A percentile compares a stretch with the other conserved stretches of the same genome.
Evolutionary conservation across 306 rosid species (phyloP).

Genomic region (Lagenaria siceraria): DNA sequence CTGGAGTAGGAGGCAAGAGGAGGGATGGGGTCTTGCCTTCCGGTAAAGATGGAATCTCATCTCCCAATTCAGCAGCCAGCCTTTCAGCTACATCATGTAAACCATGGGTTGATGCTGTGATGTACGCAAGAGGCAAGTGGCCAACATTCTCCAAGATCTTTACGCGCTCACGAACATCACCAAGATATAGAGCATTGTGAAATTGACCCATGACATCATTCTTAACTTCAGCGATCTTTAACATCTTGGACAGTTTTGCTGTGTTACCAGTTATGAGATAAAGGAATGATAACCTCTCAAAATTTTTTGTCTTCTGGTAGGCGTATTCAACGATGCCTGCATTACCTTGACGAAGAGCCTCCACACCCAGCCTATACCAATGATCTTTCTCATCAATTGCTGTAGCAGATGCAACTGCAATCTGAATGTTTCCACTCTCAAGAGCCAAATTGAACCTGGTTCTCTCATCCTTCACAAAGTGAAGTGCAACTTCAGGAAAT

Average conservation of each 20-base stretch:
- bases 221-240: slow-evolving; percentile 89
- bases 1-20: slow-evolving; percentile 64
- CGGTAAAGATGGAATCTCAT: slow-evolving; percentile 60
- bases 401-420: slow-evolving; percentile 85
- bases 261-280: slow-evolving; percentile 76
- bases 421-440: slow-evolving; percentile 90
- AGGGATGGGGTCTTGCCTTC: slow-evolving; percentile 58
- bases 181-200: slow-evolving; percentile 82
- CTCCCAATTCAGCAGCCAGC: slow-evolving; percentile 71
- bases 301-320: slow-evolving; percentile 87
- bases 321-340: slow-evolving; percentile 87
- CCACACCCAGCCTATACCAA: slow-evolving; percentile 86
- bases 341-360: slow-evolving; percentile 94
- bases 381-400: slow-evolving; percentile 88
- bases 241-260: slow-evolving; percentile 83
- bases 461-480: slow-evolving; percentile 89
- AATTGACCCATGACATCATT: slow-evolving; percentile 97
- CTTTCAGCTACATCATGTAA: slow-evolving; percentile 66
- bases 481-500: slow-evolving; percentile 90
- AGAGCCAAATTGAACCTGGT: slow-evolving; percentile 78
- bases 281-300: slow-evolving; percentile 79
- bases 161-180: slow-evolving; percentile 61
- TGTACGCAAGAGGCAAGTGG: slow-evolving; percentile 77
- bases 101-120: slow-evolving; percentile 70
- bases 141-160: slow-evolving; percentile 88